phyloP scores from a whole-genome alignment of 768 basidiomycete species.

The Phylloporus scabripes region DNA sequence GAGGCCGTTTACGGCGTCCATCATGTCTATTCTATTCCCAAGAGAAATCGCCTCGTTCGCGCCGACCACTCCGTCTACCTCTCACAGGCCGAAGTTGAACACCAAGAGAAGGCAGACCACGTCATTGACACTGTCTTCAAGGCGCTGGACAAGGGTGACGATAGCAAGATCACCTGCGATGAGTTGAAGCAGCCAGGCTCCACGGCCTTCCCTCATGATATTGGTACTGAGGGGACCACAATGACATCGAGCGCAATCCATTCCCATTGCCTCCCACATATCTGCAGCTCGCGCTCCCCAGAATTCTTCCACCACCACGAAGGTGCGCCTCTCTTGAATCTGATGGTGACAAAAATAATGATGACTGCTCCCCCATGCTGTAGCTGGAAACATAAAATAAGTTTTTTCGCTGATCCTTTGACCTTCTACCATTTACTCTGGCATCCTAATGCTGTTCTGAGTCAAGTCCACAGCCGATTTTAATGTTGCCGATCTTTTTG shows the following conservation, averaged over 20 bases:
- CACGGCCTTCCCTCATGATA: conserved; percentile 66
- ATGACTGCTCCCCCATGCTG: too few species aligned
- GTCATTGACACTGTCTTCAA: conserved; percentile 70
- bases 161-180: conserved; percentile 61
- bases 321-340: too few species aligned
- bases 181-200: conserved; percentile 73
- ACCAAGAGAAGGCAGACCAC: conserved; percentile 74
- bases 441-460: too few species aligned
- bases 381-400: too few species aligned
- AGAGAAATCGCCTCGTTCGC: conserved; percentile 48
- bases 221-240: conserved; percentile 94
- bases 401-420: too few species aligned
- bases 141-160: conserved; percentile 65
- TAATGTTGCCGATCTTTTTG: too few species aligned
- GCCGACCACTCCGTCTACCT: background rate
- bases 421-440: too few species aligned
- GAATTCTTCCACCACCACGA: conserved; percentile 98
- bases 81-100: conserved; percentile 63
- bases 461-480: too few species aligned
- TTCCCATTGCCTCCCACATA: background rate
- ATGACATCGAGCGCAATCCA: conserved; percentile 85
- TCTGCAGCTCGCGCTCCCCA: conserved; percentile 22
- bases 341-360: too few species aligned
- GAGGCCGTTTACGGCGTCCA: conserved; percentile 96
- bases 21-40: conserved; percentile 83